phyloP scores from a whole-genome alignment of 2,329 filamentous ascomycete species.

The Ascochyta clinopodiicola region DNA sequence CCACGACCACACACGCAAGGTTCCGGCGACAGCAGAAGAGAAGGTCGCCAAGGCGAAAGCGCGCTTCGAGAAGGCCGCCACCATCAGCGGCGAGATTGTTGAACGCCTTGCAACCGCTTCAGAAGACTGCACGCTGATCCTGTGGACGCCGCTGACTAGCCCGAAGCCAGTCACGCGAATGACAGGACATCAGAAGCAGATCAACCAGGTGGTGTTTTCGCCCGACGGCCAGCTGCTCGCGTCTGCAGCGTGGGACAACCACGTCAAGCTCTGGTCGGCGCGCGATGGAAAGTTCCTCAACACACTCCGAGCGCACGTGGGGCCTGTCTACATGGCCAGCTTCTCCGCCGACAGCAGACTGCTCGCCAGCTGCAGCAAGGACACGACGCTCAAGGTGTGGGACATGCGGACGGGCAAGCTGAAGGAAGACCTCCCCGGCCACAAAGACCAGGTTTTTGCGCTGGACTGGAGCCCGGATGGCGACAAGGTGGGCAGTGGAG shows the following conservation, averaged over 20 bases:
- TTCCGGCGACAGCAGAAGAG: conserved; percentile 72
- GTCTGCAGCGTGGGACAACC: conserved; percentile 90
- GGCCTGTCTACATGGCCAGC: conserved; percentile 87
- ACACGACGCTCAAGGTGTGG: conserved; percentile 95
- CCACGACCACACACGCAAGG: conserved; percentile 77
- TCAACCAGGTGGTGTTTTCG: conserved; percentile 94
- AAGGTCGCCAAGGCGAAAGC: conserved; percentile 78
- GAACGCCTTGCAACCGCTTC: conserved; percentile 89
- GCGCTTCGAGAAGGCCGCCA: conserved; percentile 85
- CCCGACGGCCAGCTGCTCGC: conserved; percentile 88
- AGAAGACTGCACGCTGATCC: conserved; percentile 95
- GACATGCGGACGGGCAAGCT: conserved; percentile 86
- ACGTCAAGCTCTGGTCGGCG: conserved; percentile 89
- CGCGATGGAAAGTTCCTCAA: conserved; percentile 79
- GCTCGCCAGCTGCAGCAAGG: conserved; percentile 85
- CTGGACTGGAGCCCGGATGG: conserved; percentile 96
- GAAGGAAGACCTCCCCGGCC: conserved; percentile 81
- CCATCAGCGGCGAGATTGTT: conserved; percentile 74
- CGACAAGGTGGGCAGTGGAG: conserved; percentile 85
- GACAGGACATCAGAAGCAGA: conserved; percentile 94
- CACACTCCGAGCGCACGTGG: conserved; percentile 87
- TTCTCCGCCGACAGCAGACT: conserved; percentile 94
- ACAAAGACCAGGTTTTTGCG: conserved; percentile 91
- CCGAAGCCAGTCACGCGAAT: conserved; percentile 87
- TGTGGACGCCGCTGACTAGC: conserved; percentile 82